Conservation (phyloP, 768 basidiomycete species). For the Auricularia sp. region DNA sequence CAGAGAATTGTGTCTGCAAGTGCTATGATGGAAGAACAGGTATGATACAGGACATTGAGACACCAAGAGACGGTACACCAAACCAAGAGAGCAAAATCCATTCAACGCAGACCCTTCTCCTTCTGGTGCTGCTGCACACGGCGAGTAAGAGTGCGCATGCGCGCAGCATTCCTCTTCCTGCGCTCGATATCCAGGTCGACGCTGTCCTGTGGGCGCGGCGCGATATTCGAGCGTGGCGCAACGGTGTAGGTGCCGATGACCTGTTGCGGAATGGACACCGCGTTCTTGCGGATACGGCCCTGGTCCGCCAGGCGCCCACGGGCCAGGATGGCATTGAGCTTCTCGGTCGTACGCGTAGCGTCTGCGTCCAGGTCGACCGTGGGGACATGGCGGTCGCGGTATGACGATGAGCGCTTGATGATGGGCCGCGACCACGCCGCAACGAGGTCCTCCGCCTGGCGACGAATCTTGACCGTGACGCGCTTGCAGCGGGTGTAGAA, state of each 20-base stretch:
- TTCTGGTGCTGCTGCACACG: constrained; percentile 8
- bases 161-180: constrained; percentile 63
- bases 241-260: constrained; percentile 71
- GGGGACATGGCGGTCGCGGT: constrained; percentile 64
- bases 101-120: background rate
- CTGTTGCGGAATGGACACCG: constrained; percentile 73
- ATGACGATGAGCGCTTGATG: constrained; percentile 79
- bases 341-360: constrained; percentile 26
- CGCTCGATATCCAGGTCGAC: constrained; percentile 69
- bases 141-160: constrained; percentile 51
- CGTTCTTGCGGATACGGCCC: constrained; percentile 62
- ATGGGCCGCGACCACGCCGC: constrained; percentile 84
- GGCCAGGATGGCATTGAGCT: constrained; percentile 58
- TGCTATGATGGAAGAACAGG: too few relatives aligned
- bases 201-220: constrained; percentile 43
- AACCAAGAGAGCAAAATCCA: background rate
- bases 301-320: constrained; percentile 60
- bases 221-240: constrained; percentile 54
- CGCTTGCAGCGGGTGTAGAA: constrained; percentile 97
- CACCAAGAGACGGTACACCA: background rate
- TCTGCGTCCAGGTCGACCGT: constrained; percentile 33
- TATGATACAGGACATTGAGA: background rate
- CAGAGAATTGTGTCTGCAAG: too few relatives aligned
- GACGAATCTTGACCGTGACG: constrained; percentile 70
- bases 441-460: constrained; percentile 76